Evolutionary conservation across 768 basidiomycete species (phyloP).

Genomic region (Kwoniella sp.): DNA sequence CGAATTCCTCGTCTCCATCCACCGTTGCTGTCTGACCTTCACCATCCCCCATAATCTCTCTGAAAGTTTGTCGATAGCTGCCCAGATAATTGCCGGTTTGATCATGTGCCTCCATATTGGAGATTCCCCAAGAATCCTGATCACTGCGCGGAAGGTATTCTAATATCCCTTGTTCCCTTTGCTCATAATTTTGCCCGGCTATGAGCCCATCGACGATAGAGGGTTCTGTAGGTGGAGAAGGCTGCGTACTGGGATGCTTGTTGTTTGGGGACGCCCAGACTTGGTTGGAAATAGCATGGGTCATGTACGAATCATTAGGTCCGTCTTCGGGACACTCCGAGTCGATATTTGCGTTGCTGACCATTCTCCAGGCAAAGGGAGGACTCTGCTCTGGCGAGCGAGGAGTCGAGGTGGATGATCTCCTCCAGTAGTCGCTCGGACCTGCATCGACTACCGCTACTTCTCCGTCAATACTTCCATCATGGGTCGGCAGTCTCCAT

Average conservation of each 20-base stretch:
- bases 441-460: constrained; percentile 24
- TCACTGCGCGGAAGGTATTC: background rate
- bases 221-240: background rate
- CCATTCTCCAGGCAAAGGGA: constrained; percentile 20
- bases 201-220: background rate
- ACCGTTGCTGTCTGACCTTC: constrained; percentile 5
- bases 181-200: constrained; percentile 5
- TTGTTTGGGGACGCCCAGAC: background rate
- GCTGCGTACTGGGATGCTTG: background rate
- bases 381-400: background rate
- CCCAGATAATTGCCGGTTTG: background rate
- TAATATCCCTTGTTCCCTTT: constrained; percentile 4
- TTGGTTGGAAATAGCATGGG: background rate
- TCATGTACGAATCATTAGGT: constrained; percentile 21
- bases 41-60: constrained; percentile 20
- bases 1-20: constrained; percentile 28
- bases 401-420: constrained; percentile 6
- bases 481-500: background rate
- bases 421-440: constrained; percentile 37
- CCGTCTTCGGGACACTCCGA: constrained; percentile 19
- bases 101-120: background rate
- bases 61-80: constrained; percentile 15
- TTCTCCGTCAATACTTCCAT: constrained; percentile 2
- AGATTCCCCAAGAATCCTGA: background rate
- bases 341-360: constrained; percentile 2